Evolutionary conservation across 345 rosid genomes (phyloP), one percentile per base, ranked within the genome.

Genomic region (Cardiospermum halicacabum): DNA sequence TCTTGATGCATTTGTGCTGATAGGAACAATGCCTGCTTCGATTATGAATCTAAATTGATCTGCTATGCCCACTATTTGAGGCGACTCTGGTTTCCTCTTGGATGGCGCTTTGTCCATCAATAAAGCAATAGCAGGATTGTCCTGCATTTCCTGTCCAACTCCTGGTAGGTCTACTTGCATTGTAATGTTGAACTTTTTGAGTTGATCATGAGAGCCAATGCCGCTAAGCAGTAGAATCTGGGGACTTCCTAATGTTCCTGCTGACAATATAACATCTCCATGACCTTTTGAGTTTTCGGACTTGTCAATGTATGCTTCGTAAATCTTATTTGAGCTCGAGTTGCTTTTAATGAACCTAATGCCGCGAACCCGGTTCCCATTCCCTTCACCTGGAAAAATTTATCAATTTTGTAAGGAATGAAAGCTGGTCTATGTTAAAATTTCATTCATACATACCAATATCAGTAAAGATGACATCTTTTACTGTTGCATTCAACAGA

Each of bases 181-280:
- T 26, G 86, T 73, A 69, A 85, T 84, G 58, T 71, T 60, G 55
- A 84, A 64, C 65, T 66, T 73, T 10, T 69, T 55, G 0, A 88
- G 80, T 62, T 83, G 86, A 25, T 70, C 65, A 3, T 53, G 64
- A 1, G 88, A 89, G 57, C 92, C 95, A 8, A 86, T 80, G 24
- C 91, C 90, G 27, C 89, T 88, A 22, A 84, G 67, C 69, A 85
- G 58, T 4, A 88, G 84, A 64, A 88, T 75, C 28, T 84, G 89
- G 0, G 92, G 92, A 56, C 92, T 85, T 28, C 89, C 87, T 63
- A 84, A 37, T 60, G 91, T 79, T 11, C 39, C 39, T 39, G 43
- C 12, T 39, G 43, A 39, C 43, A 39, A 39, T 9, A 39, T 39
- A 11, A 83, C 86, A 36, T 84, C 92, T 0, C 89, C 89, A 11